These are phyloP conservation scores for Spathaspora hagerdaliae DNA, from an alignment of 805 yeast species.

Conservation along the genomic window DNA sequence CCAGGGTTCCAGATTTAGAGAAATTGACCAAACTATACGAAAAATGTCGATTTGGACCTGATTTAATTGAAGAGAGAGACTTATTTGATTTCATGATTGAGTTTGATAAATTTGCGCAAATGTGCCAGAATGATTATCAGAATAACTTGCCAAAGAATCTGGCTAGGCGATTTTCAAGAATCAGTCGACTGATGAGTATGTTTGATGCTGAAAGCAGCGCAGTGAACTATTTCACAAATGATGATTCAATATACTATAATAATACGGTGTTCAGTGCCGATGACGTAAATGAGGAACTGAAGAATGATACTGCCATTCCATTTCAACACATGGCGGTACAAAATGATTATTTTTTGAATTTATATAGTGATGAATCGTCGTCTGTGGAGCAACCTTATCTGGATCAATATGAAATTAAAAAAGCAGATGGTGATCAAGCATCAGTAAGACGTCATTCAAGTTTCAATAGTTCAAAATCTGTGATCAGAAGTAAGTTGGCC, in stretches of 20 bases:
- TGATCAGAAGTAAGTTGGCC: conserved; percentile 13
- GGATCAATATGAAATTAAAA: conserved; percentile 3
- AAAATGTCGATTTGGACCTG: conserved; percentile 60
- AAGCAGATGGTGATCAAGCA: neutral
- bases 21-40: conserved; percentile 55
- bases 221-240: neutral
- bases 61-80: conserved; percentile 52
- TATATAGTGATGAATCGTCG: neutral
- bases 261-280: neutral
- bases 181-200: neutral
- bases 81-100: conserved; percentile 55
- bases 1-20: conserved; percentile 10
- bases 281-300: neutral
- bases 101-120: conserved; percentile 15
- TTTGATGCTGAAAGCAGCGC: neutral
- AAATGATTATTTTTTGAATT: conserved; percentile 4
- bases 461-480: conserved; percentile 12
- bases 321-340: conserved; percentile 8
- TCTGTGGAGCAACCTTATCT: conserved; percentile 6
- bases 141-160: conserved; percentile 3
- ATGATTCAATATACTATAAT: neutral
- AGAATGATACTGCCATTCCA: neutral
- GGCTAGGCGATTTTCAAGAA: neutral
- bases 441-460: neutral
- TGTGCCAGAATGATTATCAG: conserved; percentile 15